A percentile compares a stretch with the other conserved stretches of the same genome.
Conservation (phyloP, 2,329 filamentous ascomycete genomes). For the Exophiala sp. region DNA sequence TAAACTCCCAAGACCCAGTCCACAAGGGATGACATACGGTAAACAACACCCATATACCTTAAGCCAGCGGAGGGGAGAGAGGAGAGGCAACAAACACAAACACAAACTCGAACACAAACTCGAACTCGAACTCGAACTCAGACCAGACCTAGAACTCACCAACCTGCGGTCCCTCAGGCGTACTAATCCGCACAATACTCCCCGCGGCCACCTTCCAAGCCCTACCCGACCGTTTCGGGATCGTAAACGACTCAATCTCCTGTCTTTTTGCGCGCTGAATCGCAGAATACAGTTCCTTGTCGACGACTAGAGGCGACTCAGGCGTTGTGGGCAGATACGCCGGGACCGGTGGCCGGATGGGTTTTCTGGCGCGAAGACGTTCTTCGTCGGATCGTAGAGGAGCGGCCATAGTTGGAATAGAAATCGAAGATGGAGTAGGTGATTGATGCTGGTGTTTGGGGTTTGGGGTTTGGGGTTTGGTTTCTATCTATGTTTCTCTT, state of each 20-base stretch:
- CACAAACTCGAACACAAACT: too few species aligned
- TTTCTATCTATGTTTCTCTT: too few species aligned
- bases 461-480: too few species aligned
- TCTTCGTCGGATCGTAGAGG: slow-evolving; percentile 6
- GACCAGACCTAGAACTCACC: slow-evolving; percentile 19
- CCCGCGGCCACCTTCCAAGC: slow-evolving; percentile 67
- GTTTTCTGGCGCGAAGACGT: slow-evolving; percentile 22
- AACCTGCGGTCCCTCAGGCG: slow-evolving; percentile 71
- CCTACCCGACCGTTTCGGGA: slow-evolving; percentile 66
- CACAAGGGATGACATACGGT: too few species aligned
- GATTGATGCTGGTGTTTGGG: too few species aligned
- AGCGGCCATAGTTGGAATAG: background rate
- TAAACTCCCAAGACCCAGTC: too few species aligned
- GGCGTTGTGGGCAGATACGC: slow-evolving; percentile 27
- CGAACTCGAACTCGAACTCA: too few species aligned
- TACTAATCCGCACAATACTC: slow-evolving; percentile 65
- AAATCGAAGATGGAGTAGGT: background rate
- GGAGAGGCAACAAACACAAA: too few species aligned
- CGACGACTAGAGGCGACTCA: slow-evolving; percentile 25
- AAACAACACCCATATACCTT: too few species aligned
- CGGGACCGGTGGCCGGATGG: slow-evolving; percentile 27
- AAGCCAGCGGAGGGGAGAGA: too few species aligned
- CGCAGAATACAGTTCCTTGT: slow-evolving; percentile 25
- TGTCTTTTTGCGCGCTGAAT: slow-evolving; percentile 25
- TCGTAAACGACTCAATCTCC: slow-evolving; percentile 46